These are phyloP conservation scores for Dryadomyces sulphureus DNA, from an alignment of 2,329 filamentous ascomycete species.

Conservation along the genomic window DNA sequence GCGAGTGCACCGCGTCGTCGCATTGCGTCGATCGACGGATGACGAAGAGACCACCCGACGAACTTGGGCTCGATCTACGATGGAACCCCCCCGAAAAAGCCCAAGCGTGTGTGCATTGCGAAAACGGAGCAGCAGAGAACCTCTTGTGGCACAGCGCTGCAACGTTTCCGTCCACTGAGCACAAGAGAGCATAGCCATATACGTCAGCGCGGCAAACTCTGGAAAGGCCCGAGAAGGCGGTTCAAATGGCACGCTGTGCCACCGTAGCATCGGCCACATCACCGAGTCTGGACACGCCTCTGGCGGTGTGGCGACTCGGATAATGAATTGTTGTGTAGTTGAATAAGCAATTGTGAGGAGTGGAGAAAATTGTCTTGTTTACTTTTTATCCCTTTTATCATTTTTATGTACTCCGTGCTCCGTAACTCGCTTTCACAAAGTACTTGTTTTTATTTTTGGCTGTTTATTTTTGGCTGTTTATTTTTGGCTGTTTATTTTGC, in stretches of 20 bases:
- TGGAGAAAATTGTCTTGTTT: too few species aligned
- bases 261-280: too few species aligned
- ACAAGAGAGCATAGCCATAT: too few species aligned
- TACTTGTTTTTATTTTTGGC: too few species aligned
- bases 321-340: too few species aligned
- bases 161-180: not conserved
- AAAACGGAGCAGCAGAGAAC: not conserved
- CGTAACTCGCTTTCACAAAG: too few species aligned
- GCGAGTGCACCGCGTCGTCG: too few species aligned
- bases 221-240: not conserved
- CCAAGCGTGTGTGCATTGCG: not conserved
- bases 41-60: not conserved
- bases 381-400: not conserved
- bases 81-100: not conserved
- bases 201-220: not conserved
- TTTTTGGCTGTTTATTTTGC: too few species aligned
- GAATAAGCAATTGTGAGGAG: too few species aligned
- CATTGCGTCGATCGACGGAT: not conserved
- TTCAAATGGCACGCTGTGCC: not conserved
- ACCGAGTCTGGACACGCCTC: too few species aligned
- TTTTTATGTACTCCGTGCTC: not conserved
- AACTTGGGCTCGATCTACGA: not conserved
- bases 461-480: too few species aligned
- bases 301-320: too few species aligned
- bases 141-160: not conserved